phyloP scores from a whole-genome alignment of 257 asterid species.

The Primulina eburnea region DNA sequence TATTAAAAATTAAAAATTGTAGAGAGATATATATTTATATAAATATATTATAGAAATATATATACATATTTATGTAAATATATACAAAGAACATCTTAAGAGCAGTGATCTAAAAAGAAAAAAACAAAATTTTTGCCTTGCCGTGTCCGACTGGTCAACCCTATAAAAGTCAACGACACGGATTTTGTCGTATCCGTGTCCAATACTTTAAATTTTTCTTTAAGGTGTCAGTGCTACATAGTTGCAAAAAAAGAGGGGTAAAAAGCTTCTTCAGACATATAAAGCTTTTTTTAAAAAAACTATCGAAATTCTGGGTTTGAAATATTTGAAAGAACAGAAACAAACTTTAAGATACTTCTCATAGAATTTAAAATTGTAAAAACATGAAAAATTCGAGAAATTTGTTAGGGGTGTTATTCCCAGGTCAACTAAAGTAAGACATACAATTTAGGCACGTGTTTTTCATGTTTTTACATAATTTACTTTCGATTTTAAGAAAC shows the following conservation, averaged over 20 bases:
- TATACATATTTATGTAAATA: too few species aligned
- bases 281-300: neutral
- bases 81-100: too few species aligned
- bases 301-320: neutral
- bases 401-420: conserved; percentile 13
- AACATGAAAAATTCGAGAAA: conserved; percentile 21
- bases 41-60: too few species aligned
- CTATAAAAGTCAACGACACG: too few species aligned
- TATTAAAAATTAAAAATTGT: too few species aligned
- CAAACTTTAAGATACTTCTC: conserved; percentile 4
- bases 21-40: too few species aligned
- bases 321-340: neutral
- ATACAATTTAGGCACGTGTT: neutral
- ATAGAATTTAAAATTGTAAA: neutral
- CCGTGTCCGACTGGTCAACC: too few species aligned
- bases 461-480: neutral
- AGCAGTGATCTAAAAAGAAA: too few species aligned
- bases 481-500: conserved; percentile 30
- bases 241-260: neutral
- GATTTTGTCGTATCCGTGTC: too few species aligned
- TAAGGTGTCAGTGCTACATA: too few species aligned
- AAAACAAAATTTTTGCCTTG: too few species aligned
- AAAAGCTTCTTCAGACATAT: neutral
- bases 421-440: neutral
- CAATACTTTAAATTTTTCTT: too few species aligned